These are phyloP conservation scores for Podaxis sp. DNA, from an alignment of 768 basidiomycete species.

Conservation along the genomic window DNA sequence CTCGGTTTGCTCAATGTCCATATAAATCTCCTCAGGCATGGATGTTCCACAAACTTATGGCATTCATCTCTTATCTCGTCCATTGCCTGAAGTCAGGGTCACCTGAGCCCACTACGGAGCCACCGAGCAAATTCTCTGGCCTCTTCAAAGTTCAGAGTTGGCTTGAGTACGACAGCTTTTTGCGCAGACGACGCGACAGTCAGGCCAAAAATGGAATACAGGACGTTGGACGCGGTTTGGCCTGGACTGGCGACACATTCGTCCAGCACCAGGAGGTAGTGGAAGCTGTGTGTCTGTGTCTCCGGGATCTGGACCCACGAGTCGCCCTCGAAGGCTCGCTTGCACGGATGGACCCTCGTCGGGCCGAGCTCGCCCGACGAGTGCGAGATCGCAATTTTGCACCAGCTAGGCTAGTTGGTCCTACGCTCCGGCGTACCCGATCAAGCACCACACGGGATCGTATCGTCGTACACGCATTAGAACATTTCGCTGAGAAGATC, in stretches of 20 bases:
- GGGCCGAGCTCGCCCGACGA: neutral
- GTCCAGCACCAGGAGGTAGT: slow-evolving; percentile 1
- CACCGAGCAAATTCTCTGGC: neutral
- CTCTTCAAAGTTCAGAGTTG: neutral
- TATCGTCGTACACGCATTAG: neutral
- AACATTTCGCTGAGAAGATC: neutral
- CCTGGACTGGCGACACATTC: neutral
- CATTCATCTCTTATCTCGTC: neutral
- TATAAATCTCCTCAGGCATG: slow-evolving; percentile 4
- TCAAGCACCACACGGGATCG: neutral
- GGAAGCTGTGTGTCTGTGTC: neutral
- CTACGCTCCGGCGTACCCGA: neutral
- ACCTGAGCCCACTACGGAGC: too few species aligned
- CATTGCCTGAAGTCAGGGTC: neutral
- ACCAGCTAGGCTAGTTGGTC: neutral
- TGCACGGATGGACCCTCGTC: neutral
- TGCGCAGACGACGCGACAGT: neutral
- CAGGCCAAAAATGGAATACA: neutral
- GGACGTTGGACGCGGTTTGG: neutral
- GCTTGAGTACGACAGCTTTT: neutral
- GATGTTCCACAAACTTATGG: neutral
- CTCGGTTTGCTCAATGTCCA: neutral
- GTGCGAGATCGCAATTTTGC: too few species aligned
- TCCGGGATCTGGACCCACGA: slow-evolving; percentile 1
- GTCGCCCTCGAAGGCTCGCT: neutral